These are phyloP conservation scores for Termitomyces sp. DNA, from an alignment of 768 basidiomycete species.

Conservation along the genomic window DNA sequence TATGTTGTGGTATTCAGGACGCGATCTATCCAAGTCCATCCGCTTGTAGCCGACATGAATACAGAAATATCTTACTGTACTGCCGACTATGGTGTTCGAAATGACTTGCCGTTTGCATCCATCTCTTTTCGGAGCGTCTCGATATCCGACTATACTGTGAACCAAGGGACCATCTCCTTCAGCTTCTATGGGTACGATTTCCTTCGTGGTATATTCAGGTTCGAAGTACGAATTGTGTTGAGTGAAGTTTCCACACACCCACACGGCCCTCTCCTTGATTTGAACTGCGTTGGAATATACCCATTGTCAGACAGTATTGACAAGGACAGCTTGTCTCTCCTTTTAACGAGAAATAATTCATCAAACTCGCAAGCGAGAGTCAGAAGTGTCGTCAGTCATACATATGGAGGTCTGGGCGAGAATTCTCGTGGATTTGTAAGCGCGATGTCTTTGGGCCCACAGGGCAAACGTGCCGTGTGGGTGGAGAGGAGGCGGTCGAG, in stretches of 20 bases:
- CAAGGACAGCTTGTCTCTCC: constrained; percentile 5
- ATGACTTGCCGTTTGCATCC: constrained; percentile 11
- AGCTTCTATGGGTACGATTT: constrained; percentile 41
- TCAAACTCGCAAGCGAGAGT: background rate
- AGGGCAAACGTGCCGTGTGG: constrained; percentile 51
- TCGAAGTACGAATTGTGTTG: constrained; percentile 24
- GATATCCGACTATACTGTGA: constrained; percentile 25
- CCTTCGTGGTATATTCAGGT: constrained; percentile 48
- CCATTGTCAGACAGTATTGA: constrained; percentile 27
- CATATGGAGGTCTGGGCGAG: background rate
- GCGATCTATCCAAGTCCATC: constrained; percentile 44
- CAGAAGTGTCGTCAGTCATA: background rate
- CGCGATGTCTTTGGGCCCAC: constrained; percentile 38
- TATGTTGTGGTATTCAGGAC: constrained; percentile 49
- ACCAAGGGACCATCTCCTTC: constrained; percentile 15
- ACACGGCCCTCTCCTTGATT: constrained; percentile 25
- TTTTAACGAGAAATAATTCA: background rate
- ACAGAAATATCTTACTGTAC: constrained; percentile 1
- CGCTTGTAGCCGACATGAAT: constrained; percentile 11
- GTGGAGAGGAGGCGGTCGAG: constrained; percentile 41
- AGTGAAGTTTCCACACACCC: background rate
- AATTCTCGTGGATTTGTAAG: constrained; percentile 43
- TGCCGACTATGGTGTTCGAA: background rate
- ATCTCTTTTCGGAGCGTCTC: constrained; percentile 39
- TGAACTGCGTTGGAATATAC: constrained; percentile 37